Percentiles rank a stretch among this genome's conserved stretches.
phyloP scores from a whole-genome alignment of 768 basidiomycete genomes.

The Amanita pallidorosea region DNA sequence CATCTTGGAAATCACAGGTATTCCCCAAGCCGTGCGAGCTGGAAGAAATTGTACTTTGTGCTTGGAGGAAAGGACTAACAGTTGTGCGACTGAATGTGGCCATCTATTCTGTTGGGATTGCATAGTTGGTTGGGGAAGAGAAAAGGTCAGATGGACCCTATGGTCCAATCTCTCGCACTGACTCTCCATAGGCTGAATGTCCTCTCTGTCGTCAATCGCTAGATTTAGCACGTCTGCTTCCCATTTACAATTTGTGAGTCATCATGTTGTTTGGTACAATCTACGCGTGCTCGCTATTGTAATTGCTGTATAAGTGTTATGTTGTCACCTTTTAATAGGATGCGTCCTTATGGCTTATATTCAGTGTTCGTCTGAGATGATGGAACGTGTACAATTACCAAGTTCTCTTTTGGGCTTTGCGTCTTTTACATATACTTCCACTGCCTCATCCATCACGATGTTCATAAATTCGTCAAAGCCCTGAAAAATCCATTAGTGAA shows the following conservation, averaged over 20 bases:
- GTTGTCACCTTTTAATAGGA: slow-evolving; percentile 94
- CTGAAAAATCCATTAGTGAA: slow-evolving; percentile 27
- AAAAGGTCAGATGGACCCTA: slow-evolving; percentile 45
- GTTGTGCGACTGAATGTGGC: slow-evolving; percentile 79
- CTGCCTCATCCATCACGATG: slow-evolving; percentile 86
- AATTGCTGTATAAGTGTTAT: slow-evolving; percentile 91
- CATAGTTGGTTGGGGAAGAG: slow-evolving; percentile 80
- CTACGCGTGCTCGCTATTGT: neutral
- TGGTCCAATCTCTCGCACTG: neutral
- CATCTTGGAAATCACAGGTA: slow-evolving; percentile 44
- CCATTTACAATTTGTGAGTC: slow-evolving; percentile 73
- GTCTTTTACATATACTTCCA: slow-evolving; percentile 86
- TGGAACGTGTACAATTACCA: slow-evolving; percentile 36
- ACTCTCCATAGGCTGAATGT: slow-evolving; percentile 55
- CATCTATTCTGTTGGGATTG: slow-evolving; percentile 89
- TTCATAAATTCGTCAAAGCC: slow-evolving; percentile 99
- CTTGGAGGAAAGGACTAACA: slow-evolving; percentile 74
- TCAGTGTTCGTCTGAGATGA: slow-evolving; percentile 2
- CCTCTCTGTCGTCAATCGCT: slow-evolving; percentile 77
- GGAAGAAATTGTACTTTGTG: slow-evolving; percentile 74
- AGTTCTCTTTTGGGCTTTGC: slow-evolving; percentile 76
- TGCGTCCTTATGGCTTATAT: slow-evolving; percentile 53
- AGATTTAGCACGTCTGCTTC: slow-evolving; percentile 56
- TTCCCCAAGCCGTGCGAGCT: slow-evolving; percentile 42
- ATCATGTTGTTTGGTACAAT: neutral